A percentile compares a stretch with the other conserved stretches of the same genome.
These are phyloP conservation scores for Mrakia hoshinonis DNA, from an alignment of 768 basidiomycete genomes.

Conservation along the genomic window DNA sequence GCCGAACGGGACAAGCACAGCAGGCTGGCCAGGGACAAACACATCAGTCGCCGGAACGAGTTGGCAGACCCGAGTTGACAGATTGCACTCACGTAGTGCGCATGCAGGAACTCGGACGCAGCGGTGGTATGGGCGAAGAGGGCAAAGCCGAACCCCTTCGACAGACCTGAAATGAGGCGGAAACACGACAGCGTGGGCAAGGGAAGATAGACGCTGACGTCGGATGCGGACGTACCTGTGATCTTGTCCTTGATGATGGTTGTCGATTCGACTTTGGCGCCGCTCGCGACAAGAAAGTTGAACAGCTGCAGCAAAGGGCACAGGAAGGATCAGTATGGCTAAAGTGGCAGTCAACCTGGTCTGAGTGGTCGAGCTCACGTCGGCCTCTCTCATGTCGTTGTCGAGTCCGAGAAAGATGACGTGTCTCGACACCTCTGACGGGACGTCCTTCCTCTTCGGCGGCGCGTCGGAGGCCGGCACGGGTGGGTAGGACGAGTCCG, in stretches of 20 bases:
- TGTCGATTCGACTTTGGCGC: constrained; percentile 40
- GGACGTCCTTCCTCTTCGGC: background rate
- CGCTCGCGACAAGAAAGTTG: constrained; percentile 20
- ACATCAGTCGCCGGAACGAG: background rate
- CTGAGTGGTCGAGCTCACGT: constrained; percentile 57
- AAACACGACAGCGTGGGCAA: constrained; percentile 53
- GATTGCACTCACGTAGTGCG: constrained; percentile 43
- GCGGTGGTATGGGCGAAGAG: constrained; percentile 79
- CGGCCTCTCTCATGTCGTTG: constrained; percentile 82
- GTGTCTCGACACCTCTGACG: constrained; percentile 44
- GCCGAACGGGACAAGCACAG: constrained; percentile 66
- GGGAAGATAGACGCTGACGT: constrained; percentile 47
- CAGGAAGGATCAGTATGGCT: background rate
- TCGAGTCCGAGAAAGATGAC: constrained; percentile 93
- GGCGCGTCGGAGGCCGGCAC: background rate
- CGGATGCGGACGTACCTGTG: constrained; percentile 57
- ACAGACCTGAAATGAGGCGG: constrained; percentile 52
- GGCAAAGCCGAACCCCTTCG: constrained; percentile 95
- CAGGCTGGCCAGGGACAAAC: constrained; percentile 1
- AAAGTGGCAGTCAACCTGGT: background rate
- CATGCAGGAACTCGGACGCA: constrained; percentile 82
- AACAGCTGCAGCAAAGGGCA: constrained; percentile 17
- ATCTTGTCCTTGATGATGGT: constrained; percentile 94
- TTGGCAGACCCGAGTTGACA: background rate
- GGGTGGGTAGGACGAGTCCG: background rate